Evolutionary conservation across 495 filamentous ascomycete genomes (phyloP).

Genomic region (Neurospora africana): DNA sequence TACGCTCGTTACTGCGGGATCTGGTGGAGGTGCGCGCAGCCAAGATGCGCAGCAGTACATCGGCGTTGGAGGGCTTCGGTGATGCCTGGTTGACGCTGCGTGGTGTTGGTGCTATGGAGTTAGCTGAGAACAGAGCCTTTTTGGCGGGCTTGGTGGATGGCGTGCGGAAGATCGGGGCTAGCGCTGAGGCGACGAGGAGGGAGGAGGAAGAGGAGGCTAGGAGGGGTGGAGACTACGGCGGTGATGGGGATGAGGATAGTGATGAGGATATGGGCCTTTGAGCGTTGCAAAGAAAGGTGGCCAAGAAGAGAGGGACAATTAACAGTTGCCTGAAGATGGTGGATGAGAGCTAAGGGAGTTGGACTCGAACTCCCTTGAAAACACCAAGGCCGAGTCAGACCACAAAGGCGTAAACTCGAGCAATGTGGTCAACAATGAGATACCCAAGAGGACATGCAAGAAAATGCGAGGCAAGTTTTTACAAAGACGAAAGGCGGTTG

Average conservation of each 20-base stretch:
- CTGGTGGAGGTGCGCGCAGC: conserved; percentile 79
- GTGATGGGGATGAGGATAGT: conserved; percentile 35
- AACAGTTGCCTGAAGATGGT: not conserved
- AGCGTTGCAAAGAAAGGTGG: not conserved
- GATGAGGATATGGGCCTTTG: conserved; percentile 40
- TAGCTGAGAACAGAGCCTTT: conserved; percentile 78
- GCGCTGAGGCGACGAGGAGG: conserved; percentile 43
- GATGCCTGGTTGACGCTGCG: conserved; percentile 65
- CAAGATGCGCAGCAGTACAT: conserved; percentile 71
- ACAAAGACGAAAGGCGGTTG: too few relatives aligned
- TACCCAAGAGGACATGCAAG: not conserved
- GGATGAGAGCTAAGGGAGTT: not conserved
- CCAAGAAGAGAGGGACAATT: not conserved
- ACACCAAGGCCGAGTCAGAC: not conserved
- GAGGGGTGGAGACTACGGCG: conserved; percentile 25
- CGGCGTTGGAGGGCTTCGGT: conserved; percentile 52
- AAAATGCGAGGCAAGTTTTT: too few relatives aligned
- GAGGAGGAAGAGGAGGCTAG: conserved; percentile 43
- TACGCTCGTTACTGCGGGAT: conserved; percentile 67
- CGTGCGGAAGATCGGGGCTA: conserved; percentile 56
- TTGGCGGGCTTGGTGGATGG: conserved; percentile 79
- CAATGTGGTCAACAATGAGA: not conserved
- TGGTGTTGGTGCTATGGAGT: conserved; percentile 84
- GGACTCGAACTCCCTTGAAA: not conserved
- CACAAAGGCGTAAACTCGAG: not conserved